phyloP scores from a whole-genome alignment of 352 stramenopile species.

The Pythium pectinolyticum region DNA sequence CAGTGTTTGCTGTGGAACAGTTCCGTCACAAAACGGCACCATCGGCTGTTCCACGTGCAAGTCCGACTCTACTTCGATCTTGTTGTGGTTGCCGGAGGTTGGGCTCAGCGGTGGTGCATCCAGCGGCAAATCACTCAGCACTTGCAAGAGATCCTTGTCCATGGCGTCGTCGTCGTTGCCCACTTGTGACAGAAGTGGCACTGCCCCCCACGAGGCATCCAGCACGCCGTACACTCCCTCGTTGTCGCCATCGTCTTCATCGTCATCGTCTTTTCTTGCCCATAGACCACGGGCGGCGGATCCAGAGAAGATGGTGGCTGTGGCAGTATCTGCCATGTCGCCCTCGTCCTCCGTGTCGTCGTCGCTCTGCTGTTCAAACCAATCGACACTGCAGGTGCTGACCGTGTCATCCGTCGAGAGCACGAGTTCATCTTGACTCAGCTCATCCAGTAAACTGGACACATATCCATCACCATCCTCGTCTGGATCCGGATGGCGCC shows the following conservation, averaged over 20 bases:
- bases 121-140: constrained; percentile 1
- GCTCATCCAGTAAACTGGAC: constrained; percentile 7
- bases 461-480: constrained; percentile 4
- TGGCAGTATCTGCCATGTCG: too few relatives aligned
- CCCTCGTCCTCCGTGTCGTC: too few relatives aligned
- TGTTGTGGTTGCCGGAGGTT: neutral
- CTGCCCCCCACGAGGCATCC: too few relatives aligned
- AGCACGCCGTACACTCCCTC: neutral
- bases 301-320: too few relatives aligned
- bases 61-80: neutral
- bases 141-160: neutral
- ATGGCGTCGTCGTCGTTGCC: constrained; percentile 4
- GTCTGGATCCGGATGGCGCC: neutral
- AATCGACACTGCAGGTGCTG: neutral
- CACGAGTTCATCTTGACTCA: constrained; percentile 19
- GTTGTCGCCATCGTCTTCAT: neutral
- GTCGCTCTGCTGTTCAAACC: neutral
- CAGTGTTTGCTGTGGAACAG: neutral
- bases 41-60: neutral
- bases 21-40: neutral
- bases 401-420: constrained; percentile 10
- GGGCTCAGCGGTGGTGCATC: neutral
- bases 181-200: neutral
- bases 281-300: neutral
- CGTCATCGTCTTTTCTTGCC: neutral